Evolutionary conservation across 2,329 filamentous ascomycete species (phyloP).

Genomic region (Beauveria sp.): DNA sequence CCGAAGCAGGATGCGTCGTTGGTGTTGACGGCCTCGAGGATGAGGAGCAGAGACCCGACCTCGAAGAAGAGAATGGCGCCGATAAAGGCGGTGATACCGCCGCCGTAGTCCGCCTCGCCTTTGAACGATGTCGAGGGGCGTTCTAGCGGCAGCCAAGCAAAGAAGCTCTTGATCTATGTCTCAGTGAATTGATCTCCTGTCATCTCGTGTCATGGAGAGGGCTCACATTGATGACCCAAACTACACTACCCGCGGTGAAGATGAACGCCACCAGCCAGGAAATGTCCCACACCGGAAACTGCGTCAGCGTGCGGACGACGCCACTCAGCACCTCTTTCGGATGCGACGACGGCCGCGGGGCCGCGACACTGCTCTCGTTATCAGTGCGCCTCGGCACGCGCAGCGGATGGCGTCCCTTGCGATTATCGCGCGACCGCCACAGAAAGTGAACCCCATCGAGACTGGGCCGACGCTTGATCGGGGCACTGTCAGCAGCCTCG

Average conservation of each 20-base stretch:
- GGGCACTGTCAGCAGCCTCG: neutral
- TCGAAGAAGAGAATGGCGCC: neutral
- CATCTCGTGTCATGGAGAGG: neutral
- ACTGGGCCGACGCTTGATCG: neutral
- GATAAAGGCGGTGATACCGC: conserved; percentile 7
- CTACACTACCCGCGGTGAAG: neutral
- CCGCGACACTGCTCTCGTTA: neutral
- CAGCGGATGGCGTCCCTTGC: conserved; percentile 9
- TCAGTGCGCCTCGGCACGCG: neutral
- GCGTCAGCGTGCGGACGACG: neutral
- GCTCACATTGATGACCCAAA: conserved; percentile 6
- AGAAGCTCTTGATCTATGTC: neutral
- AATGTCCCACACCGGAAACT: conserved; percentile 6
- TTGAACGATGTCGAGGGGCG: neutral
- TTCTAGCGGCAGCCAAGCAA: neutral
- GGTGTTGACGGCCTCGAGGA: conserved; percentile 9
- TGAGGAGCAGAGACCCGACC: neutral
- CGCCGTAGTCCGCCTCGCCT: neutral
- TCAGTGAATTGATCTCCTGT: neutral
- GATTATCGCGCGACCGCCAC: conserved; percentile 10
- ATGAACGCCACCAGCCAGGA: conserved; percentile 9
- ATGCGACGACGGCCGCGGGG: conserved; percentile 1
- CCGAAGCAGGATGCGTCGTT: conserved; percentile 6
- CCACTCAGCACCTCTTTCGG: neutral
- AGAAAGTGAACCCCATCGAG: neutral